Base-by-base conservation (phyloP, 208 protist species). In the Crithidia brevicula region DNA sequence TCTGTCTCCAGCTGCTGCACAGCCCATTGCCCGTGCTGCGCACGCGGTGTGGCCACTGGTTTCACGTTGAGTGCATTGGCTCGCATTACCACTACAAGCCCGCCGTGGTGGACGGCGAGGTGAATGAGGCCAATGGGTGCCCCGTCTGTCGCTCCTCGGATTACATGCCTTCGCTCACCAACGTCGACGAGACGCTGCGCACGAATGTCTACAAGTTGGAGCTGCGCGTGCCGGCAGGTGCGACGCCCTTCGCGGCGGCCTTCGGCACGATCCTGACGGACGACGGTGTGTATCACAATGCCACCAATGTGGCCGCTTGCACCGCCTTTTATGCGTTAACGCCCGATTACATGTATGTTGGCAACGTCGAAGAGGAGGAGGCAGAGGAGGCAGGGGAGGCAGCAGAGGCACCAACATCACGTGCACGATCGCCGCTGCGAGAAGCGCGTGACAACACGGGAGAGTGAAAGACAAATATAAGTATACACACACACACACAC, bases 11-110 rank as follows among this genome's bases (percentile, higher is more conserved):
- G 53, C 47, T 30, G 27, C 45, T 89, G 42, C 30, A 25, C 22
- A 67, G 77, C 54, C 53, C 52, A 5, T 40, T 54, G 49, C 68
- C 77, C 5, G 58, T 83, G 15, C 40, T 83, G 47, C 57, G 73
- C 23, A 84, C 80, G 4, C 42, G 16, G 16, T 89, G 83, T 27
- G 65, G 62, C 4, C 83, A 86, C 61, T 79, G 76, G 30, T 86
- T 86, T n/a, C 83, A 89, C 57, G 77, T 82, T 6, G 59, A 74
- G 16, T 89, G 83, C 67, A 74, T 84, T 45, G 67, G 67, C 36
- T 79, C 67, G 20, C 42, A 79, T 18, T 65, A 62, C 31, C 40
- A 70, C 40, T 58, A 64, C 53, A 73, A 83, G n/a, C 50, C 66
- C 1, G 36, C 57, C 30, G 45, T 54, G 18, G 64, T 65, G 50